A percentile compares a stretch with the other conserved stretches of the same genome.
These are phyloP conservation scores for Sporothrix phasma DNA, from an alignment of 2,329 filamentous ascomycete species.

Conservation along the genomic window DNA sequence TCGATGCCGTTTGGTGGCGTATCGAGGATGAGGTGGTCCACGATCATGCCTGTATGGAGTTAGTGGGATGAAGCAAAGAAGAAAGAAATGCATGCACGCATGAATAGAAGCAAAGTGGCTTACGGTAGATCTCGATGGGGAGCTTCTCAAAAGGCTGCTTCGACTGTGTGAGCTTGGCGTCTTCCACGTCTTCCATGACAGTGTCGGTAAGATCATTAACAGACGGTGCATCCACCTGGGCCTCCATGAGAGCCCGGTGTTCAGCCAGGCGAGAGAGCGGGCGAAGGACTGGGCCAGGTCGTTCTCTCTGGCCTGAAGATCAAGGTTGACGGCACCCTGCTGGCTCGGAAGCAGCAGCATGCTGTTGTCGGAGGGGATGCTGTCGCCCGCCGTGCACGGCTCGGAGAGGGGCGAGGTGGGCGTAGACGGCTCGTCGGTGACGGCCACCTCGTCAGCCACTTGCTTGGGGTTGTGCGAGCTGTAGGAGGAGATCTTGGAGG, in stretches of 20 bases:
- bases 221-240: constrained; percentile 8
- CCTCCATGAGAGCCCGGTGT: background rate
- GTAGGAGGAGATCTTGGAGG: constrained; percentile 53
- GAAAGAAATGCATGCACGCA: background rate
- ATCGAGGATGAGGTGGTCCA: constrained; percentile 64
- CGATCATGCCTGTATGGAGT: constrained; percentile 51
- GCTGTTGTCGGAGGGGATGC: background rate
- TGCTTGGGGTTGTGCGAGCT: constrained; percentile 17
- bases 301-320: background rate
- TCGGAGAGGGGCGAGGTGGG: constrained; percentile 20
- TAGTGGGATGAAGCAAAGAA: background rate
- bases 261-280: constrained; percentile 12
- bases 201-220: constrained; percentile 8
- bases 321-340: background rate
- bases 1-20: constrained; percentile 65
- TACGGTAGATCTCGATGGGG: constrained; percentile 62
- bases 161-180: background rate
- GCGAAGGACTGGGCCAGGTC: constrained; percentile 2
- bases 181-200: constrained; percentile 11
- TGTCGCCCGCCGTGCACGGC: constrained; percentile 17
- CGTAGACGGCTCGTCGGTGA: constrained; percentile 37
- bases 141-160: constrained; percentile 47
- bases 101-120: no score
- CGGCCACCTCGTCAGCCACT: constrained; percentile 35
- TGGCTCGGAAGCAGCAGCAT: background rate